These are phyloP conservation scores for Phytophthora tubulina DNA, from an alignment of 352 stramenopile species.

Conservation along the genomic window DNA sequence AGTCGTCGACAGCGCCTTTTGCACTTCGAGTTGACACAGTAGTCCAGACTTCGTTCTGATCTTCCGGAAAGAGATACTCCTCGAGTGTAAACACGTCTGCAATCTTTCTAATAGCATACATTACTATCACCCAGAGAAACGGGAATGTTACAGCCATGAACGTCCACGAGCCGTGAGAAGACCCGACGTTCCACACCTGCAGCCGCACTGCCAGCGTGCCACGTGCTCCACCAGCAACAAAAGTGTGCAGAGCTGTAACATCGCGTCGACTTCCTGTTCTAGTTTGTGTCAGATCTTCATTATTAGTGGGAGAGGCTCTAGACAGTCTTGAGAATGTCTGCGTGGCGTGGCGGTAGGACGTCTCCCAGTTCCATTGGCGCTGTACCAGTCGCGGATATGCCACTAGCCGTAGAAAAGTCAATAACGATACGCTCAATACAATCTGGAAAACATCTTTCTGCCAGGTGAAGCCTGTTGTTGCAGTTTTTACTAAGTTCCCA, in stretches of 20 bases:
- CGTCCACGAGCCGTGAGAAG: slow-evolving; percentile 64
- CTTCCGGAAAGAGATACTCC: slow-evolving; percentile 28
- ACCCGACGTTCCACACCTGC: slow-evolving; percentile 34
- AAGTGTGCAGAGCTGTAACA: slow-evolving; percentile 36
- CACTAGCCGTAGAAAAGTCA: slow-evolving; percentile 52
- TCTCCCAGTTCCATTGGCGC: slow-evolving; percentile 59
- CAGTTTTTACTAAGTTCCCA: slow-evolving; percentile 36
- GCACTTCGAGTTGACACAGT: slow-evolving; percentile 42
- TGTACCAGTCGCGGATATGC: slow-evolving; percentile 51
- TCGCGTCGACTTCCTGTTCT: background rate
- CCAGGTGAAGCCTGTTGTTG: slow-evolving; percentile 32
- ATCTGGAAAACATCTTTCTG: slow-evolving; percentile 52
- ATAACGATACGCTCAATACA: slow-evolving; percentile 17
- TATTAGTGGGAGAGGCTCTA: slow-evolving; percentile 6
- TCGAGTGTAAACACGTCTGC: slow-evolving; percentile 7
- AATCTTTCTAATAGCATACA: slow-evolving; percentile 26
- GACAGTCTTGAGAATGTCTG: slow-evolving; percentile 45
- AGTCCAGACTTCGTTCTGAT: slow-evolving; percentile 12
- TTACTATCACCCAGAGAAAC: slow-evolving; percentile 42
- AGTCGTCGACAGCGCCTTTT: slow-evolving; percentile 44
- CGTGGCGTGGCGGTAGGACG: slow-evolving; percentile 40
- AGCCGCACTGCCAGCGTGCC: slow-evolving; percentile 21
- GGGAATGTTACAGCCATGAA: slow-evolving; percentile 52
- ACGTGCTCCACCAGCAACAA: slow-evolving; percentile 20
- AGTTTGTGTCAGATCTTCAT: background rate